phyloP scores from a whole-genome alignment of 305 asterid species.

The Caryopteris hybrid region DNA sequence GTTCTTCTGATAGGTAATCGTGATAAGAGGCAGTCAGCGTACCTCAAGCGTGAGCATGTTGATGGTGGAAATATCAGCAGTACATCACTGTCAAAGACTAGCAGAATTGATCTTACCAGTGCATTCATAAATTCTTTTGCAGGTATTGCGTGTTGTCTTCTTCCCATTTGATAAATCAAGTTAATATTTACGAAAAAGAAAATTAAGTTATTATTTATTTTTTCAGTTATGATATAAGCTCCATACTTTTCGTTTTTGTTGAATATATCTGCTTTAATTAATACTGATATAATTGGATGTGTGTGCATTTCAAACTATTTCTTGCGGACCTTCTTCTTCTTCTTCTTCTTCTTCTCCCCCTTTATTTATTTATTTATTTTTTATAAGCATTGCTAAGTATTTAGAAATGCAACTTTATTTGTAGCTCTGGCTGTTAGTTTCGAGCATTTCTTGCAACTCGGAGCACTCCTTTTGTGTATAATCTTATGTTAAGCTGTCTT shows the following conservation, averaged over 20 bases:
- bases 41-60: slow-evolving; percentile 7
- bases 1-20: slow-evolving; percentile 13
- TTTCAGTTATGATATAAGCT: neutral
- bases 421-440: neutral
- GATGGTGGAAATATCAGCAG: slow-evolving; percentile 2
- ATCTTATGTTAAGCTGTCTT: neutral
- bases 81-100: slow-evolving; percentile 9
- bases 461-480: neutral
- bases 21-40: slow-evolving; percentile 1
- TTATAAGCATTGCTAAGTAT: neutral
- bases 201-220: neutral
- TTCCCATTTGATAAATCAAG: neutral
- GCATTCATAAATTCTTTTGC: slow-evolving; percentile 16
- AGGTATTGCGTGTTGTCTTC: slow-evolving; percentile 7
- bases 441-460: neutral
- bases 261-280: neutral
- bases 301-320: neutral
- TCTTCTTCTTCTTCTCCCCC: too few species aligned
- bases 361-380: too few species aligned
- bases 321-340: neutral
- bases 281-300: neutral
- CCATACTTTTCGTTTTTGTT: neutral
- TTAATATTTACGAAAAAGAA: too few species aligned
- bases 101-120: slow-evolving; percentile 14
- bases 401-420: neutral